Conservation (phyloP, 805 yeast genomes). For the Saturnispora quitensis region DNA sequence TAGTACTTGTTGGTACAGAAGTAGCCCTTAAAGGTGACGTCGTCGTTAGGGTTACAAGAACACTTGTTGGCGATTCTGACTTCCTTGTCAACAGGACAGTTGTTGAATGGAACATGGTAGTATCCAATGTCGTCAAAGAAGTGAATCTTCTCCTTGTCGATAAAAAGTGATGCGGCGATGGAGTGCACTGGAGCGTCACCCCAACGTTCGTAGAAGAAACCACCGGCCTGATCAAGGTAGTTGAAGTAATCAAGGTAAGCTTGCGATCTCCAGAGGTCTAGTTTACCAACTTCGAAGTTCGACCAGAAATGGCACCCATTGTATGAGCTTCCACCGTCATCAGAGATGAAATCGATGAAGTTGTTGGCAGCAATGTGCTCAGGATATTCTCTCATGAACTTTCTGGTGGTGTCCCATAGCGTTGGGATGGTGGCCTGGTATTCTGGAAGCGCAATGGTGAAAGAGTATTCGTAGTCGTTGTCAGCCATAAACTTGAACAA, state of each 20-base stretch:
- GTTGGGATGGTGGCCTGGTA: conserved; percentile 64
- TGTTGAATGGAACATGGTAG: conserved; percentile 71
- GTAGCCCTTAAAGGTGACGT: conserved; percentile 69
- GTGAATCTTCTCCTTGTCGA: conserved; percentile 62
- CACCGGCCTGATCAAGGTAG: conserved; percentile 69
- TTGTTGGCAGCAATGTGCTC: conserved; percentile 51
- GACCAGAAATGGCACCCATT: conserved; percentile 90
- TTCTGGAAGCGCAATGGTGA: conserved; percentile 73
- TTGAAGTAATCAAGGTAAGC: conserved; percentile 68
- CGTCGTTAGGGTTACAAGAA: conserved; percentile 62
- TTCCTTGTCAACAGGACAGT: conserved; percentile 64
- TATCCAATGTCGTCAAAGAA: conserved; percentile 82
- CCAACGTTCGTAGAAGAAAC: conserved; percentile 92
- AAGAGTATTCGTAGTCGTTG: conserved; percentile 63
- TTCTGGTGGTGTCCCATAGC: conserved; percentile 62
- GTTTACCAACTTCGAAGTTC: conserved; percentile 73
- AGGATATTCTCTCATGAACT: conserved; percentile 53
- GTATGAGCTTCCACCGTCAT: conserved; percentile 60
- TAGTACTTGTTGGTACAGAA: conserved; percentile 63
- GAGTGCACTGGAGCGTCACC: conserved; percentile 93
- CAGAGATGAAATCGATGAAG: conserved; percentile 59
- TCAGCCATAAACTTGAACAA: conserved; percentile 76
- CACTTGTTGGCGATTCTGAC: conserved; percentile 57
- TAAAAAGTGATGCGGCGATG: conserved; percentile 72
- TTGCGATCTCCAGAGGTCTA: conserved; percentile 65